Base-by-base conservation (phyloP, 371 early-diverging fungal genomes). In the Mucor velutinosus region DNA sequence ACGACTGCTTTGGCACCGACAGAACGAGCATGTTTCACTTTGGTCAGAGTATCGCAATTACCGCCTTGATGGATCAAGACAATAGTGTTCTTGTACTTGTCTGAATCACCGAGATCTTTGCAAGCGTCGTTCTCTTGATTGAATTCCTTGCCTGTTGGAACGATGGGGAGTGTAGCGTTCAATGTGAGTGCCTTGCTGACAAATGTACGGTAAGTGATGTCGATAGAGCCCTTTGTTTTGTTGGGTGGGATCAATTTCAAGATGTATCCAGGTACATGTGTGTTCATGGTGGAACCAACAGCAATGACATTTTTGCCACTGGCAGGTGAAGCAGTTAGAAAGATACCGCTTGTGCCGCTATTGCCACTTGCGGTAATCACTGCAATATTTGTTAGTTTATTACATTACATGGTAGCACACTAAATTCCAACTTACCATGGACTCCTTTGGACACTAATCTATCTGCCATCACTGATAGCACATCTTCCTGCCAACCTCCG, bases 251-350 rank as follows among this genome's bases (percentile, higher is more conserved):
- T 32, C 21, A 74, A 33, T 39, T 64, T 65, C 3, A 76, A 33
- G 14, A 67, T 29, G 49, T 62, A 76, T 8, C 71, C 77, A 39
- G 66, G 70, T 15, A 71, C 73, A 35, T 74, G 67, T 17, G 55
- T 19, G 59, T 81, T 89, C 55, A 88, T 86, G 27, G 87, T 82
- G 0, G 93, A 87, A 12, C 89, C 93, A 7, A 90, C 92, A 15
- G 86, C 75, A 49, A 90, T 85, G 11, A 86, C 85, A 17, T 79
- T 76, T 25, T 66, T 64, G 3, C 84, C 87, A 14, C 87, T 74
- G 25, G 87, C 88, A 10, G 93, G 92, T 8, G 90, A 71, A 3
- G 79, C 74, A 6, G 81, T 78, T 32, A 84, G 70, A 63, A 79
- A 89, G 17, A 90, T 69, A 2, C 95, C 95, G 8, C 75, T 71